These are phyloP conservation scores for Boletus semigastroideus DNA, from an alignment of 1,284 basidiomycete species.

Conservation along the genomic window DNA sequence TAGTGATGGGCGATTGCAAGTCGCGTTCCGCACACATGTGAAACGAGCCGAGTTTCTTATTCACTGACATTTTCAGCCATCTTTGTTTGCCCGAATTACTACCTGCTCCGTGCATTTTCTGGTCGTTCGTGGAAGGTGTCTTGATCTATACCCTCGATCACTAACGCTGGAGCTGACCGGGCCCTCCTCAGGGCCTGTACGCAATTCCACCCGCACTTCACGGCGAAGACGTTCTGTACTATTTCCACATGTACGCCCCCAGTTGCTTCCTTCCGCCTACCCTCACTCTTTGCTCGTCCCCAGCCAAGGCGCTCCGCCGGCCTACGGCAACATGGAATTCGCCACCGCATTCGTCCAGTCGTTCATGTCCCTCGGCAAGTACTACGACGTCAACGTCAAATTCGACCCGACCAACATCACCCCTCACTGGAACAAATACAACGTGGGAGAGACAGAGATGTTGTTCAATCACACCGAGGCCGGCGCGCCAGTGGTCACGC, in stretches of 20 bases:
- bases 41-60: not conserved
- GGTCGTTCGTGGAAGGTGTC: conserved; percentile 21
- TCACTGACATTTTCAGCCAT: conserved; percentile 18
- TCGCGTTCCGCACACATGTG: not conserved
- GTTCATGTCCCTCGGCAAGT: conserved; percentile 24
- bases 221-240: conserved; percentile 11
- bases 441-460: conserved; percentile 20
- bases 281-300: not conserved
- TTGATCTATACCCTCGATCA: not conserved
- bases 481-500: conserved; percentile 9
- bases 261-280: not conserved
- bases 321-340: conserved; percentile 21
- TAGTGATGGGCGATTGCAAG: conserved; percentile 24
- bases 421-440: conserved; percentile 22
- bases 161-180: no score
- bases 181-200: conserved; percentile 14
- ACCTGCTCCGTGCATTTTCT: conserved; percentile 15
- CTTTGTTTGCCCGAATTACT: conserved; percentile 22
- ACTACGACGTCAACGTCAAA: conserved; percentile 20
- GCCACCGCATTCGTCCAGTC: conserved; percentile 25
- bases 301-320: conserved; percentile 6
- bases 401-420: conserved; percentile 23
- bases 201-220: conserved; percentile 24
- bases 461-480: conserved; percentile 26
- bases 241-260: conserved; percentile 14